Evolutionary conservation across 2,329 filamentous ascomycete species (phyloP), one percentile per base, ranked within the genome.

Genomic region (Neurospora sp.): DNA sequence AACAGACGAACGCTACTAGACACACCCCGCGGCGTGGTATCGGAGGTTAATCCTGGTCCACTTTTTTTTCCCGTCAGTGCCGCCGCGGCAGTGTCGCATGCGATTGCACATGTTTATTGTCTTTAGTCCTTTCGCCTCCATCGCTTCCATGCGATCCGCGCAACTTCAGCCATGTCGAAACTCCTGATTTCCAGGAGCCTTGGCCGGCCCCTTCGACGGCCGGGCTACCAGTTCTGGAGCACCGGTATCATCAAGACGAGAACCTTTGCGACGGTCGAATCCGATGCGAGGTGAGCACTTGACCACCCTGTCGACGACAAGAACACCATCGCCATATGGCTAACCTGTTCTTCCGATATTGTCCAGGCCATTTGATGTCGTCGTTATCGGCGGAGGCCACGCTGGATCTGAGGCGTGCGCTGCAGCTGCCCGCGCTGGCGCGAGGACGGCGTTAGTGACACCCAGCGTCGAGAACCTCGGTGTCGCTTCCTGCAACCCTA

Each of bases 401-500:
- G 96, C 96, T 70, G 96, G 96, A 67, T 92, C 93, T 68, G 96
- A 99, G 84, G 96, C 96, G 71, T 95, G 92, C 74, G 91, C 96
- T 11, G 96, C 95, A 2, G 93, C 96, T 15, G 96, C 96, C 66
- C 89, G 96, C 76, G 88, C 92, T 17, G 96, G 96, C 68, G 96
- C 95, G 67, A 89, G 90, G 76, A 98, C 96, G 58, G 95, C 91
- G 1, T 87, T 99, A 74, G 85, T 99, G 67, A 99, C 96, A 1
- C 96, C 95, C 2, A 93, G 91, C 71, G 80, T 93, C 70, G 90
- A 94, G 71, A 97, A 97, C 76, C 89, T 98, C 23, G 95, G 95
- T 69, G 93, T 96, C 38, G 98, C 95, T 82, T 97, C 94, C 42
- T 98, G 95, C 82, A 98, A 98, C 79, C 95, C 95, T 1, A 97